Percentiles rank a stretch among this genome's conserved stretches.
phyloP scores from a whole-genome alignment of 1,139 yeast species.

The Zygoascus hellenicus region DNA sequence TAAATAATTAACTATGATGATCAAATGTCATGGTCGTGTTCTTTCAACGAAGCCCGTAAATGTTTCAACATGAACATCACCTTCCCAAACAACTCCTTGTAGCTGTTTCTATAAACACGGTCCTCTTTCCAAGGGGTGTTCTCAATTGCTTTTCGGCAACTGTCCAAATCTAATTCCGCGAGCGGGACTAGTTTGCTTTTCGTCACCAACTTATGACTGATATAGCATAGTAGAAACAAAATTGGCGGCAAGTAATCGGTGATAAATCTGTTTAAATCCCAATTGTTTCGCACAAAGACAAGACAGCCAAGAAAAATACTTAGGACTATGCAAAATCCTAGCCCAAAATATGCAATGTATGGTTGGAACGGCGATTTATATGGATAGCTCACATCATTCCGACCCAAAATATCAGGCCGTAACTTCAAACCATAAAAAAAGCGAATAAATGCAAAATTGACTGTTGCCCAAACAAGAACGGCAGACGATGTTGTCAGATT shows the following conservation, averaged over 20 bases:
- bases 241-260: slow-evolving; percentile 63
- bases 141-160: slow-evolving; percentile 63
- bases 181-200: slow-evolving; percentile 52
- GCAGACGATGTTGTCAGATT: slow-evolving; percentile 66
- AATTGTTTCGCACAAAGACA: slow-evolving; percentile 50
- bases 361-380: slow-evolving; percentile 77
- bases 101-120: slow-evolving; percentile 27
- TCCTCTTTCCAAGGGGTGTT: slow-evolving; percentile 37
- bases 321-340: slow-evolving; percentile 49
- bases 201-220: slow-evolving; percentile 49
- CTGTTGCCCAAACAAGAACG: slow-evolving; percentile 73
- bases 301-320: slow-evolving; percentile 66
- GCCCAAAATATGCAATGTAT: slow-evolving; percentile 61
- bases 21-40: neutral
- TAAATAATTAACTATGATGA: neutral
- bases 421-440: slow-evolving; percentile 62
- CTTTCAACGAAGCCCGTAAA: neutral
- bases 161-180: slow-evolving; percentile 66
- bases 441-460: slow-evolving; percentile 67
- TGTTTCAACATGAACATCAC: slow-evolving; percentile 1
- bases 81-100: slow-evolving; percentile 12
- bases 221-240: slow-evolving; percentile 48
- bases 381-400: slow-evolving; percentile 47
- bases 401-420: slow-evolving; percentile 34
- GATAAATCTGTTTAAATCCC: slow-evolving; percentile 61